Base-by-base conservation (phyloP, 2,329 filamentous ascomycete genomes). In the Xylaria polymorpha region DNA sequence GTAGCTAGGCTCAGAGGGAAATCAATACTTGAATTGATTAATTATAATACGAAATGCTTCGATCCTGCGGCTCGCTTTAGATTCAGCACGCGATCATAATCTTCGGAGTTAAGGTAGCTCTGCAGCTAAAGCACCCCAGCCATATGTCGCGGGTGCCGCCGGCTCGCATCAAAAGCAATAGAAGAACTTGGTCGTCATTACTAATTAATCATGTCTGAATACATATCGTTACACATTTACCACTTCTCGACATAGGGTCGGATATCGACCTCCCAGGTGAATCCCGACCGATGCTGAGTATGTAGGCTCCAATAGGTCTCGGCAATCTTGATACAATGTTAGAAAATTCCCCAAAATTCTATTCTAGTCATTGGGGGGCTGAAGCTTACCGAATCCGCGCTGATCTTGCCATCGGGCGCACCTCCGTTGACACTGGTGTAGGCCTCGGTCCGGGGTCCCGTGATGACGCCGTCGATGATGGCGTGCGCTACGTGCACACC, bases 301-400 rank as follows among this genome's bases (percentile, higher is more conserved):
- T 94, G 91, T 73, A 94, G 76, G 78, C 88, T 83, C 91, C 91
- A 94, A 77, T 94, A 94, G 18, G 88, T 85, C 75, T 93, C 91
- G 44, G 92, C 91, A 82, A 94, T 94, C 86, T 92, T 69, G 9
- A 56, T 43, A 22, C 14, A 39, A 29, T 14, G 39, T 41, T 43
- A 68, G 63, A 50, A 78, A 61, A 60, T 25, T 10, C 9, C 9
- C 20, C n/a, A 35, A 3, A 51, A 29, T 15, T 22, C 1, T 1
- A 1, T 41, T 20, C n/a, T 14, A 1, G 32, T 8, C 9, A 1
- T 39, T 3, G 14, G 7, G 20, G 4, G 25, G 4, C 6, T 2
- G 37, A 53, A 55, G 83, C 89, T 83, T 77, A 91, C 90, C 75
- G 88, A 90, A 72, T 91, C 88, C 18, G 91, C 85, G 72, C 81